phyloP scores from a whole-genome alignment of 192 early-diverging fungal species.

The Podila epicladia region DNA sequence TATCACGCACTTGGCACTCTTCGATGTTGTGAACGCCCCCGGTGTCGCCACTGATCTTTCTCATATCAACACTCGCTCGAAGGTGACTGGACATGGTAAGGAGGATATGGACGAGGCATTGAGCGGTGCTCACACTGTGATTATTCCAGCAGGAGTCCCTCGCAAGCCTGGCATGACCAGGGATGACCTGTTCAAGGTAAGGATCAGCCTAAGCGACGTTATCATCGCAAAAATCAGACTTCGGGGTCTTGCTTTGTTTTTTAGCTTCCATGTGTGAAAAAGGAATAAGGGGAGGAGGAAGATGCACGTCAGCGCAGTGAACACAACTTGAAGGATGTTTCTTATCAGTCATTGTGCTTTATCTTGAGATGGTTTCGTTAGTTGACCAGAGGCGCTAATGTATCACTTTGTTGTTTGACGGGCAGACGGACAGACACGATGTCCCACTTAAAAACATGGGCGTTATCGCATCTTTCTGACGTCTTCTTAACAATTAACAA shows the following conservation, averaged over 20 bases:
- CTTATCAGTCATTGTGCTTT: too few species aligned
- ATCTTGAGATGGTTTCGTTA: too few species aligned
- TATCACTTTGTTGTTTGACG: too few species aligned
- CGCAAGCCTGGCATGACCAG: conserved; percentile 97
- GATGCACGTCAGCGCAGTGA: too few species aligned
- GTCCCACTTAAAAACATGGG: too few species aligned
- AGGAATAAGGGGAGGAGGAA: too few species aligned
- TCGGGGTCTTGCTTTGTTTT: conserved; percentile 2
- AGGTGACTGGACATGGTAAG: conserved; percentile 59
- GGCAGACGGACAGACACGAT: too few species aligned
- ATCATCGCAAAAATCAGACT: too few species aligned
- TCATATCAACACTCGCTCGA: conserved; percentile 85
- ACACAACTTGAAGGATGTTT: too few species aligned
- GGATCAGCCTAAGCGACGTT: background rate
- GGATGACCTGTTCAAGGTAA: conserved; percentile 94
- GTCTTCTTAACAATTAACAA: conserved; percentile 1
- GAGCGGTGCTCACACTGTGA: conserved; percentile 66
- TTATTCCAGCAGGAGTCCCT: conserved; percentile 96
- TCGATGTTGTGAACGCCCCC: conserved; percentile 96
- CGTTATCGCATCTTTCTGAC: too few species aligned
- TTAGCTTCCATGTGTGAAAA: background rate
- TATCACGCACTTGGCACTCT: conserved; percentile 87
- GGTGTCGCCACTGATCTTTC: conserved; percentile 95
- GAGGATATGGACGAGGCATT: conserved; percentile 55
- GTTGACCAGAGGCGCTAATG: too few species aligned